Evolutionary conservation across 2,329 filamentous ascomycete species (phyloP), one percentile per base, ranked within the genome.

Genomic region (Aspergillus thermomutatus): DNA sequence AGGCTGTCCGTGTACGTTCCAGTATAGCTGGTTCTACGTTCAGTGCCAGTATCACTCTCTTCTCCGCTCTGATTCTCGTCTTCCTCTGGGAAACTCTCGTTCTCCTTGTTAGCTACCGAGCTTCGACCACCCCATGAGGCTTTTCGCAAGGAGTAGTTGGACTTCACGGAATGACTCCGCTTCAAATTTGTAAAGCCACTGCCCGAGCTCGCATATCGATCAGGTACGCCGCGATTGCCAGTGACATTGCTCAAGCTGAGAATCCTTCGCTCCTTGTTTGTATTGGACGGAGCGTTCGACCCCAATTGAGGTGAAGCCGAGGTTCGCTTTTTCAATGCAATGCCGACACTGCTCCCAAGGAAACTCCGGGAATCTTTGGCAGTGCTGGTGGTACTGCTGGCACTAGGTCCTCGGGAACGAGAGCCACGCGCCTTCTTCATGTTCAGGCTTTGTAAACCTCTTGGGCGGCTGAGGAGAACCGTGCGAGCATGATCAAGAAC

Each of bases 401-500:
- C 60, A 54, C 74, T 76, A 45, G 66, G 64, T 28, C 73, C 69
- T 40, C 69, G 69, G 54, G 65, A 65, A 58, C 64, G 72, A 52
- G 77, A 75, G 58, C 75, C 81, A 34, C 79, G 75, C 34, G 81
- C 77, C 19, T 82, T 77, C 63, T 82, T 83, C 54, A 82, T 73
- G 60, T 75, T 80, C 79, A 83, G 79, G 63, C 69, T 71, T 67
- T 72, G 77, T 34, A 68, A 71, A 68, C 53, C 83, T 77, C 77
- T 90, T 88, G 63, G 86, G 80, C 79, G 72, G 46, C 94, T 89
- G 56, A 97, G 83, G n/a, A 97, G 82, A 26, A 93, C 87, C 6
- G 70, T 73, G 49, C 93, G 89, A 21, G 93, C 97, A 72, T 97
- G 93, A 66, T 97, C 92, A 77, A 99, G 95, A 60, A 97, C 91